These are phyloP conservation scores for Colletotrichum sp. DNA, from an alignment of 2,329 filamentous ascomycete species.

Conservation along the genomic window DNA sequence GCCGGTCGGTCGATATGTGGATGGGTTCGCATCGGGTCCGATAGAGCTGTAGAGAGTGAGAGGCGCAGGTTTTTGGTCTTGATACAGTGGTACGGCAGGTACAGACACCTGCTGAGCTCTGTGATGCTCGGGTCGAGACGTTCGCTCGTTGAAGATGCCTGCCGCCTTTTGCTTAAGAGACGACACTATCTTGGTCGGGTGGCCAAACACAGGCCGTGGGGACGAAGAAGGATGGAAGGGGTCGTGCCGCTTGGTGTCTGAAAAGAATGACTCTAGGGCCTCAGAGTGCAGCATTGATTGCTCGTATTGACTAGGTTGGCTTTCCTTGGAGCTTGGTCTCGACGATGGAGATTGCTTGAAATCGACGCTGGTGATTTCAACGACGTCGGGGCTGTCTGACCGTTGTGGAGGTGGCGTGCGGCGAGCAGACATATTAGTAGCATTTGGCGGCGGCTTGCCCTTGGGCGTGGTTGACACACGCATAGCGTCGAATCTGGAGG, in stretches of 20 bases:
- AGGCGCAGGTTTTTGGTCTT: conserved; percentile 51
- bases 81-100: conserved; percentile 50
- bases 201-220: conserved; percentile 36
- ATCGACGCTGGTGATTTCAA: conserved; percentile 15
- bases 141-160: conserved; percentile 58
- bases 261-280: conserved; percentile 21
- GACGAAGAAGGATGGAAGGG: conserved; percentile 21
- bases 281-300: conserved; percentile 19
- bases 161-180: conserved; percentile 61
- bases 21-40: conserved; percentile 28
- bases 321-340: background rate
- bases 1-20: conserved; percentile 34
- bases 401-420: background rate
- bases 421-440: background rate
- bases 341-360: background rate
- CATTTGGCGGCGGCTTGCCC: background rate
- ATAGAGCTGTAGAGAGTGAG: conserved; percentile 54
- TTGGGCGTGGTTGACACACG: conserved; percentile 13
- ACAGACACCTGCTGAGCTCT: conserved; percentile 52
- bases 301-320: background rate
- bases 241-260: conserved; percentile 10
- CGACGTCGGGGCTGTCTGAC: conserved; percentile 7
- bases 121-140: conserved; percentile 62
- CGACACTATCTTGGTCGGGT: conserved; percentile 49
- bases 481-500: conserved; percentile 20